phyloP scores from a whole-genome alignment of 2,329 filamentous ascomycete genomes.

The Byssochlamys sp. region DNA sequence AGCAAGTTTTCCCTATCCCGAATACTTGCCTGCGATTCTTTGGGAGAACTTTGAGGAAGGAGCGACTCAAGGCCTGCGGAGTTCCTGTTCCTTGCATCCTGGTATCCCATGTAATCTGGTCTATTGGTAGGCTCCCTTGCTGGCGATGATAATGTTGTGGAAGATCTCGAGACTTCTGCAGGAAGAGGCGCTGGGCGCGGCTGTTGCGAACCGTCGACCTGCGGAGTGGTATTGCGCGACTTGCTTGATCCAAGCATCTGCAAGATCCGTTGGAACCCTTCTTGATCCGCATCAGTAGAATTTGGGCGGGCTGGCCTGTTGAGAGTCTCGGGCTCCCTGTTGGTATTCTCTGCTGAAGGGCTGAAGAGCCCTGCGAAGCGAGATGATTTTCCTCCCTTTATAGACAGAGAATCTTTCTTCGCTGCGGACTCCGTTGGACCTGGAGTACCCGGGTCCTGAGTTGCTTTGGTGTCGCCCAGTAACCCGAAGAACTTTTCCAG shows the following conservation, averaged over 20 bases:
- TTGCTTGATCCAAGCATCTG: constrained; percentile 62
- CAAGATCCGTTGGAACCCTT: constrained; percentile 73
- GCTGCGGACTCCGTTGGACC: constrained; percentile 26
- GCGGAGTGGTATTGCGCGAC: constrained; percentile 37
- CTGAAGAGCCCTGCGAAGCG: constrained; percentile 77
- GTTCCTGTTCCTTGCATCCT: constrained; percentile 16
- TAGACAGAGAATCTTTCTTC: constrained; percentile 34
- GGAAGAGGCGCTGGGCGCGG: constrained; percentile 22
- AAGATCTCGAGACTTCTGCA: constrained; percentile 18
- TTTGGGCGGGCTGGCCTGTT: constrained; percentile 28
- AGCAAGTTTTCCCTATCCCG: constrained; percentile 76
- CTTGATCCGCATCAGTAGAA: constrained; percentile 58
- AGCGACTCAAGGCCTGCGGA: constrained; percentile 20
- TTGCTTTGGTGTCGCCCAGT: constrained; percentile 43
- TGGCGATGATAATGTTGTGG: constrained; percentile 22
- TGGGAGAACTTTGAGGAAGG: constrained; percentile 23
- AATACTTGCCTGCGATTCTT: constrained; percentile 38
- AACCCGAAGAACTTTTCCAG: constrained; percentile 70
- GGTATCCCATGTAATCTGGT: constrained; percentile 22
- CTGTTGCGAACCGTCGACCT: constrained; percentile 26
- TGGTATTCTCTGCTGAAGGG: constrained; percentile 47
- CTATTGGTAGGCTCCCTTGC: constrained; percentile 19
- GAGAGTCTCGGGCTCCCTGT: constrained; percentile 23
- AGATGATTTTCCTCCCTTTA: constrained; percentile 61
- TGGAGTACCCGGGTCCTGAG: constrained; percentile 31